Evolutionary conservation across 805 yeast species (phyloP).

Genomic region (Kazachstania africana): DNA sequence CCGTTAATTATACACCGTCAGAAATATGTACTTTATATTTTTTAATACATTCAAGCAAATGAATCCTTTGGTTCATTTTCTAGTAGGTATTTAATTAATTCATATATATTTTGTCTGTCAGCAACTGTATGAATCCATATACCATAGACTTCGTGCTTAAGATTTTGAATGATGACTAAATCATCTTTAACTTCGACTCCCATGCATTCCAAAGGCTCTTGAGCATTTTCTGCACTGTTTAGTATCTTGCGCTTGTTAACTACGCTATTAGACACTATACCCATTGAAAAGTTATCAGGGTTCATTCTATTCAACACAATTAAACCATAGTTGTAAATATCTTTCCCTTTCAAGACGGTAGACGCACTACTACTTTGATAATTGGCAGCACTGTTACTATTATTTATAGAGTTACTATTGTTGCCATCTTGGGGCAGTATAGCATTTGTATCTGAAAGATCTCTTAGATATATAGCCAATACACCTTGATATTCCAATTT

Average conservation of each 20-base stretch:
- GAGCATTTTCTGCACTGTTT: constrained; percentile 14
- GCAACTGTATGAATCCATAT: constrained; percentile 65
- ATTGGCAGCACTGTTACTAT: neutral
- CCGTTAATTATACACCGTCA: neutral
- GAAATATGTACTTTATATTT: too few species aligned
- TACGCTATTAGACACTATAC: constrained; percentile 46
- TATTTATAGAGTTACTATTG: constrained; percentile 4
- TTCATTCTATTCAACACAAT: constrained; percentile 55
- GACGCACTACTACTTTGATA: constrained; percentile 4
- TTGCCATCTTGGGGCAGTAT: constrained; percentile 9
- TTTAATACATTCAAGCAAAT: constrained; percentile 21
- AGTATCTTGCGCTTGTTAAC: constrained; percentile 32
- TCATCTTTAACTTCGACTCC: constrained; percentile 60
- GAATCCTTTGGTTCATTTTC: constrained; percentile 26
- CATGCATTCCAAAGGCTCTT: constrained; percentile 34
- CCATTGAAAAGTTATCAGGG: constrained; percentile 63
- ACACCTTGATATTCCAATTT: constrained; percentile 64
- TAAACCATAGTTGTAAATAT: constrained; percentile 51
- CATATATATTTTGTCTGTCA: constrained; percentile 50
- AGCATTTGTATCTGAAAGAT: constrained; percentile 16
- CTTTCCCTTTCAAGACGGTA: constrained; percentile 20
- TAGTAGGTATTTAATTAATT: constrained; percentile 28
- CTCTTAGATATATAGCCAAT: constrained; percentile 50
- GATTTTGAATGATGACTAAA: constrained; percentile 55
- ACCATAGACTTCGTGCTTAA: constrained; percentile 62